Percentiles rank a stretch among this genome's conserved stretches.
These are phyloP conservation scores for Phytophthora sp. DNA, from an alignment of 352 stramenopile genomes.

Conservation along the genomic window DNA sequence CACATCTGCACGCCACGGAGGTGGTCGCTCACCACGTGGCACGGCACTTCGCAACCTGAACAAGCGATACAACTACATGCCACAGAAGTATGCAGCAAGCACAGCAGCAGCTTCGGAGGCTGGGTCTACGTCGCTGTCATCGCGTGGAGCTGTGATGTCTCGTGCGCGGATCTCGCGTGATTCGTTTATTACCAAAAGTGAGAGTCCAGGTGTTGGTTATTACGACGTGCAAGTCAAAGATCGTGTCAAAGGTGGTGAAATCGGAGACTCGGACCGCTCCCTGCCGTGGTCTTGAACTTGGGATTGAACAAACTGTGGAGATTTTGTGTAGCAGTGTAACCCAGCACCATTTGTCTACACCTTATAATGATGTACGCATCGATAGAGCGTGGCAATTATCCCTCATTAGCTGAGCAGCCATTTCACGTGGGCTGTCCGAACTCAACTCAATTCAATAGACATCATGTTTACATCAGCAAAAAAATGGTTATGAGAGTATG, in stretches of 20 bases:
- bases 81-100: slow-evolving; percentile 57
- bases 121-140: slow-evolving; percentile 66
- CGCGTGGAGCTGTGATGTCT: slow-evolving; percentile 72
- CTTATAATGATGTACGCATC: slow-evolving; percentile 27
- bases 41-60: slow-evolving; percentile 58
- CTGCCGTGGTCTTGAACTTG: slow-evolving; percentile 70
- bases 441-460: slow-evolving; percentile 33
- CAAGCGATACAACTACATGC: slow-evolving; percentile 77
- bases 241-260: slow-evolving; percentile 75
- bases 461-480: slow-evolving; percentile 1
- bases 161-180: slow-evolving; percentile 65
- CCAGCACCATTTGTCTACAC: slow-evolving; percentile 8
- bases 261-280: slow-evolving; percentile 74
- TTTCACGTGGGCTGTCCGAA: slow-evolving; percentile 11
- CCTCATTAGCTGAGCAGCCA: slow-evolving; percentile 4
- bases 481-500: no score
- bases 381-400: slow-evolving; percentile 19
- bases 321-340: slow-evolving; percentile 22
- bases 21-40: slow-evolving; percentile 41
- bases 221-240: slow-evolving; percentile 77
- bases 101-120: slow-evolving; percentile 38
- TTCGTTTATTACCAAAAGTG: slow-evolving; percentile 75
- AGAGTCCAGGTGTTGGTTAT: slow-evolving; percentile 75
- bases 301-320: slow-evolving; percentile 10
- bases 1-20: slow-evolving; percentile 33